These are phyloP conservation scores for Sphagnum fallax DNA, from an alignment of 228 moss, liverwort and hornwort genomes.

Conservation along the genomic window DNA sequence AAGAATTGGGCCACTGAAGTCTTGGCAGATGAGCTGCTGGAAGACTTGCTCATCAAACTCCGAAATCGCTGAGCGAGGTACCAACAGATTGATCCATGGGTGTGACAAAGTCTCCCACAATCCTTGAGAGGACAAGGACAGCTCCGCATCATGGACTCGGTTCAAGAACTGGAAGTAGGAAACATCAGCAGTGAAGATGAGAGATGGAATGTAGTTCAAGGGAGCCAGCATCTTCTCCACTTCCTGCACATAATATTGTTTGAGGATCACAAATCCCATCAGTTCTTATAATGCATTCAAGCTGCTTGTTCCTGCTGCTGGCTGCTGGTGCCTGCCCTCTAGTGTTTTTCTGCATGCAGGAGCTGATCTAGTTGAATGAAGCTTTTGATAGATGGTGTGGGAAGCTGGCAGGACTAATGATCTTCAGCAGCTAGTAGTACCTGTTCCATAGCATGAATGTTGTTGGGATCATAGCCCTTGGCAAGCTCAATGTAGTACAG, in stretches of 20 bases:
- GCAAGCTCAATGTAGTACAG: constrained; percentile 64
- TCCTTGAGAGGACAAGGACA: constrained; percentile 27
- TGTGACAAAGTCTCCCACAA: constrained; percentile 66
- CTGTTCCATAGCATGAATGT: constrained; percentile 13
- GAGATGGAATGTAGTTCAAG: constrained; percentile 35
- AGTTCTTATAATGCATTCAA: not conserved
- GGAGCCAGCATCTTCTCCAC: constrained; percentile 40
- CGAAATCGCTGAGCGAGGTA: constrained; percentile 54
- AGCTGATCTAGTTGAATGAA: constrained; percentile 6
- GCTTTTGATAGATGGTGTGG: constrained; percentile 9
- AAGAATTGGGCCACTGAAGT: constrained; percentile 63
- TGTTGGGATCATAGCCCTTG: constrained; percentile 25
- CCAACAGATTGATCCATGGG: constrained; percentile 79
- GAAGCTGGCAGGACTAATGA: constrained; percentile 31
- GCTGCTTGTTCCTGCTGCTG: not conserved
- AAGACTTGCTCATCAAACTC: constrained; percentile 58
- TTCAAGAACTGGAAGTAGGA: constrained; percentile 67
- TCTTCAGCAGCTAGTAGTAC: constrained; percentile 6
- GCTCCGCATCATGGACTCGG: constrained; percentile 46
- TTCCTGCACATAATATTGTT: constrained; percentile 18
- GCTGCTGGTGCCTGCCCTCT: not conserved
- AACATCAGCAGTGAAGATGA: constrained; percentile 48
- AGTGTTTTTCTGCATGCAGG: constrained; percentile 7
- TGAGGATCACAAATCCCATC: not conserved
- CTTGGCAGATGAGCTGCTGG: constrained; percentile 32